Conservation (phyloP, 805 yeast genomes). For the Ogataea degrootiae region DNA sequence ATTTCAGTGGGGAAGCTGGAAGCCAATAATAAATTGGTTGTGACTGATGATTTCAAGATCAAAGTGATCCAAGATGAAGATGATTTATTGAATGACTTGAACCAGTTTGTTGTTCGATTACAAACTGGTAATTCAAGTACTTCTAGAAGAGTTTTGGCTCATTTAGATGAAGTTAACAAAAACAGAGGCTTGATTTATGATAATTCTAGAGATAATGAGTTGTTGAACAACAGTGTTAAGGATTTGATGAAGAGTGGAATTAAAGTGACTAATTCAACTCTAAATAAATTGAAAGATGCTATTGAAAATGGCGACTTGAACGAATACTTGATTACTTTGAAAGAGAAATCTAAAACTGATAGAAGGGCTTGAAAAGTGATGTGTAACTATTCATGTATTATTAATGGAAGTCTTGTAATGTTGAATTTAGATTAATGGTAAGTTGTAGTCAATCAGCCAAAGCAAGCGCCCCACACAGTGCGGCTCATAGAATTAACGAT, state of each 20-base stretch:
- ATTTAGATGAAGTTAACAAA: conserved; percentile 5
- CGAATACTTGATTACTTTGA: conserved; percentile 25
- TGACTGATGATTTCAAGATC: conserved; percentile 14
- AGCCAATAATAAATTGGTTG: conserved; percentile 15
- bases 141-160: conserved; percentile 11
- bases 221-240: conserved; percentile 15
- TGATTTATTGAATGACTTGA: conserved; percentile 21
- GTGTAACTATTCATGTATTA: neutral
- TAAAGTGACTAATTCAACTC: conserved; percentile 15
- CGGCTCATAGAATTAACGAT: too few relatives aligned
- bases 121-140: conserved; percentile 22
- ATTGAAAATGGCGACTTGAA: conserved; percentile 22
- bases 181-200: conserved; percentile 8
- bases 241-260: conserved; percentile 22
- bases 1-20: conserved; percentile 16
- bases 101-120: conserved; percentile 20
- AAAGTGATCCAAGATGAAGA: conserved; percentile 27
- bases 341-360: conserved; percentile 24
- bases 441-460: too few relatives aligned
- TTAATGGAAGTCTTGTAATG: neutral
- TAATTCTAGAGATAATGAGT: conserved; percentile 11
- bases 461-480: too few relatives aligned
- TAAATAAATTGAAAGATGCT: conserved; percentile 20
- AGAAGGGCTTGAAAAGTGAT: conserved; percentile 13
- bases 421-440: neutral